Evolutionary conservation across 306 rosid genomes (phyloP).

Genomic region (Lathyrus tuberosus): DNA sequence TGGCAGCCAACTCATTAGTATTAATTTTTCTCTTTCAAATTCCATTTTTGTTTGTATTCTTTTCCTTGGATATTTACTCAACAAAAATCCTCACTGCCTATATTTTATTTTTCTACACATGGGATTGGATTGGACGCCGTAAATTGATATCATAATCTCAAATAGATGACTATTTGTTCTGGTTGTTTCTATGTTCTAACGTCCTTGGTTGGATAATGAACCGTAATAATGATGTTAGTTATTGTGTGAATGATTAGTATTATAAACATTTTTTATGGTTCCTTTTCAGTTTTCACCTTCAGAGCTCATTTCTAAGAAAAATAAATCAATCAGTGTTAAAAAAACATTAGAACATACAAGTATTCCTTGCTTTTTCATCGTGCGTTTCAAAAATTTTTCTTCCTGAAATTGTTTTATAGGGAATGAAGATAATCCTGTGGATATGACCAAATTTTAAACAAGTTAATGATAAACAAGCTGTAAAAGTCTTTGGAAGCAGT

Average conservation of each 20-base stretch:
- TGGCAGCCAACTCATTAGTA: conserved; percentile 44
- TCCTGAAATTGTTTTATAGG: too few species aligned
- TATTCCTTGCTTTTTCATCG: too few species aligned
- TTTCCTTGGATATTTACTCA: conserved; percentile 40
- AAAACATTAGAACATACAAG: too few species aligned
- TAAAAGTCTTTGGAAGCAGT: too few species aligned
- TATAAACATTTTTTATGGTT: background rate
- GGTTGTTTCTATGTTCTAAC: conserved; percentile 10
- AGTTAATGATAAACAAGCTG: too few species aligned
- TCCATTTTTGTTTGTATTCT: conserved; percentile 53
- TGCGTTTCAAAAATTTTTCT: too few species aligned
- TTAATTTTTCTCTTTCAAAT: conserved; percentile 35
- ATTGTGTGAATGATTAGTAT: conserved; percentile 1
- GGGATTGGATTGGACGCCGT: conserved; percentile 43
- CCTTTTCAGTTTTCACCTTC: background rate
- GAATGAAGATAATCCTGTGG: too few species aligned
- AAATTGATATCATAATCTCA: conserved; percentile 45
- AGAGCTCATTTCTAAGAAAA: background rate
- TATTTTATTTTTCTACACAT: conserved; percentile 43
- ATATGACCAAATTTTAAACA: too few species aligned
- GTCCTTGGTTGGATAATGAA: conserved; percentile 15
- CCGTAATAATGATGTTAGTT: conserved; percentile 20
- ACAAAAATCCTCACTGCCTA: conserved; percentile 37
- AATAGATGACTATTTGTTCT: conserved; percentile 43
- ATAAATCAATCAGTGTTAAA: too few species aligned